A percentile compares a stretch with the other conserved stretches of the same genome.
Conservation (phyloP, 352 stramenopile genomes). For the Phytophthora colocasiae region DNA sequence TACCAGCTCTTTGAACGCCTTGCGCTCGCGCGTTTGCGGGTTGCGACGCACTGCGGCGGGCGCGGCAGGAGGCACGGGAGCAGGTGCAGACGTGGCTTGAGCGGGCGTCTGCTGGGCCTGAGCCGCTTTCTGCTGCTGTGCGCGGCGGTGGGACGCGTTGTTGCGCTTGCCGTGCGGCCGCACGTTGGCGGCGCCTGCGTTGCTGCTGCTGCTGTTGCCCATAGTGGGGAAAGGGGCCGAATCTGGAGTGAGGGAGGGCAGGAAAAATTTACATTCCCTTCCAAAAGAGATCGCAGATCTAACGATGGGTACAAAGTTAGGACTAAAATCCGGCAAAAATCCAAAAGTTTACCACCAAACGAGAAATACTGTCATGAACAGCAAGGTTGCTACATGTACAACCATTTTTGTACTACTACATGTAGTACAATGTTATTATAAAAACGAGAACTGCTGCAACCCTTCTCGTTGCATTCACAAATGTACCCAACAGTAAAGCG, state of each 20-base stretch:
- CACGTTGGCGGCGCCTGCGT: constrained; percentile 38
- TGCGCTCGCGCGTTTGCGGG: constrained; percentile 60
- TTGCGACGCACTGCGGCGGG: constrained; percentile 41
- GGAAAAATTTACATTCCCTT: not conserved
- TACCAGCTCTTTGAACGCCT: constrained; percentile 78
- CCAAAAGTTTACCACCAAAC: not conserved
- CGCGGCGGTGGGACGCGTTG: constrained; percentile 46
- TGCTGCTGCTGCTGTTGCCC: constrained; percentile 79
- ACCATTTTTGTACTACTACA: too few species aligned
- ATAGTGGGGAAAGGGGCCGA: constrained; percentile 31
- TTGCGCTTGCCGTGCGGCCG: constrained; percentile 51
- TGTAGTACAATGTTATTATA: too few species aligned
- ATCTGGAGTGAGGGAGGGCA: constrained; percentile 30
- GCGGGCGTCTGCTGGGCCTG: constrained; percentile 27
- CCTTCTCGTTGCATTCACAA: too few species aligned
- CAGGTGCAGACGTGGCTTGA: constrained; percentile 14
- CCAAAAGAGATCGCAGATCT: constrained; percentile 3
- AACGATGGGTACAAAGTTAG: constrained; percentile 26
- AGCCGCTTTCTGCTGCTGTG: constrained; percentile 48
- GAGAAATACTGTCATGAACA: not conserved
- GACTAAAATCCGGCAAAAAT: constrained; percentile 22
- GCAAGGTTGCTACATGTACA: too few species aligned
- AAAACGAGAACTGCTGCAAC: too few species aligned
- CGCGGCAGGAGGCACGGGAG: constrained; percentile 33
- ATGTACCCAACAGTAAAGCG: too few species aligned